Percentiles rank a stretch among this genome's conserved stretches.
These are phyloP conservation scores for Neofusicoccum ribis DNA, from an alignment of 2,329 filamentous ascomycete genomes.

Conservation along the genomic window DNA sequence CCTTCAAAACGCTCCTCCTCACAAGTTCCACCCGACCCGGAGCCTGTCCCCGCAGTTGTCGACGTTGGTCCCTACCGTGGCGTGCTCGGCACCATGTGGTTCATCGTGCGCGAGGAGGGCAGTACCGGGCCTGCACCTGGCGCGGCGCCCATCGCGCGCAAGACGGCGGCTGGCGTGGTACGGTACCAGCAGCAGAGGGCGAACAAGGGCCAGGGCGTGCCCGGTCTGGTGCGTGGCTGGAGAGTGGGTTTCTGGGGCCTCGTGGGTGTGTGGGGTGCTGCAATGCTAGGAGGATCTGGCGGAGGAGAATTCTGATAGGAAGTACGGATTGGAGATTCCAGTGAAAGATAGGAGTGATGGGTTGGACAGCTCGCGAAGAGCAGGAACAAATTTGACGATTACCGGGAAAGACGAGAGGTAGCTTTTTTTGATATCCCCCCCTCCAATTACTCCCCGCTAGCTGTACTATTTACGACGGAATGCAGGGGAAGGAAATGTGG, in stretches of 20 bases:
- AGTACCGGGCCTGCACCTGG: constrained; percentile 28
- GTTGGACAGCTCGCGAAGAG: no score
- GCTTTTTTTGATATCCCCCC: no score
- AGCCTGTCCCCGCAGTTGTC: constrained; percentile 67
- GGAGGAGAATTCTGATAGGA: constrained; percentile 38
- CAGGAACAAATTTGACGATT: no score
- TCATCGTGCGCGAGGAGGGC: constrained; percentile 82
- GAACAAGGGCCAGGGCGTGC: constrained; percentile 65
- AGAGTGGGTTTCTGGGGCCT: constrained; percentile 77
- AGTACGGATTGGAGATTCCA: no score
- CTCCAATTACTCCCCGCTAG: no score
- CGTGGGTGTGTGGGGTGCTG: constrained; percentile 71
- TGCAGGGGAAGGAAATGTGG: no score
- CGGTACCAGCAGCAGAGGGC: constrained; percentile 36
- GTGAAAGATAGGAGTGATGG: no score
- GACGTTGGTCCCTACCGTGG: constrained; percentile 79
- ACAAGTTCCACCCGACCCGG: background rate
- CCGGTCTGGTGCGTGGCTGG: constrained; percentile 72
- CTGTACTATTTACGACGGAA: no score
- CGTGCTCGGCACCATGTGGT: constrained; percentile 88
- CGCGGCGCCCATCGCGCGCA: constrained; percentile 28
- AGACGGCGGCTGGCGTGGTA: constrained; percentile 33
- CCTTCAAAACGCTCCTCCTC: background rate
- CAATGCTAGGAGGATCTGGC: constrained; percentile 50
- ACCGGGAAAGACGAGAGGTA: no score